phyloP scores from a whole-genome alignment of 129 eudicot species.

The Escallonia rubra region DNA sequence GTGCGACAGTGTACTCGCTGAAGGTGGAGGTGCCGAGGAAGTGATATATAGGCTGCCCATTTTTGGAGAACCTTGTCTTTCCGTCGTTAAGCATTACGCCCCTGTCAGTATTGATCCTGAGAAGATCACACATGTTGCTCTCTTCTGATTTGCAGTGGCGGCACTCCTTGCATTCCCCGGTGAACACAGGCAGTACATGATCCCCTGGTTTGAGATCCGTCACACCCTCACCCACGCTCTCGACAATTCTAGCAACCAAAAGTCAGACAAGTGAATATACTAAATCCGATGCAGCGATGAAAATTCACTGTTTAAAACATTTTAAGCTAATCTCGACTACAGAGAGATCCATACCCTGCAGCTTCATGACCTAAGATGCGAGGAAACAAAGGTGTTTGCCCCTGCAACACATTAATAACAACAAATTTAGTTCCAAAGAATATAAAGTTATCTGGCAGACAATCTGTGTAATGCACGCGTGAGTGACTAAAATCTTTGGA shows the following conservation, averaged over 20 bases:
- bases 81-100: slow-evolving; percentile 51
- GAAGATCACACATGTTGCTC: slow-evolving; percentile 62
- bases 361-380: slow-evolving; percentile 15
- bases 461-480: too few species aligned
- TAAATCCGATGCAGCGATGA: too few species aligned
- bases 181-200: slow-evolving; percentile 48
- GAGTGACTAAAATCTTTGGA: too few species aligned
- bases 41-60: slow-evolving; percentile 48
- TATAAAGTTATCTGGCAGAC: too few species aligned
- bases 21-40: slow-evolving; percentile 54
- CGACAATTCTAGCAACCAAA: slow-evolving; percentile 30
- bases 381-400: slow-evolving; percentile 11
- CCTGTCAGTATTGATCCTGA: slow-evolving; percentile 50
- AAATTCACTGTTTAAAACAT: too few species aligned
- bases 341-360: slow-evolving; percentile 1
- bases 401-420: background rate
- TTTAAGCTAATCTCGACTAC: too few species aligned
- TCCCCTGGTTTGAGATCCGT: slow-evolving; percentile 46
- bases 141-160: slow-evolving; percentile 56
- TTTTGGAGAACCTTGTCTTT: slow-evolving; percentile 40
- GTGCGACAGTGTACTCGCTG: slow-evolving; percentile 54
- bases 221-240: slow-evolving; percentile 59
- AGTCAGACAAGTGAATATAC: background rate
- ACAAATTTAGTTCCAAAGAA: too few species aligned
- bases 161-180: slow-evolving; percentile 54